Conservation (phyloP, 2,329 filamentous ascomycete species). For the Juglanconis juglandina region DNA sequence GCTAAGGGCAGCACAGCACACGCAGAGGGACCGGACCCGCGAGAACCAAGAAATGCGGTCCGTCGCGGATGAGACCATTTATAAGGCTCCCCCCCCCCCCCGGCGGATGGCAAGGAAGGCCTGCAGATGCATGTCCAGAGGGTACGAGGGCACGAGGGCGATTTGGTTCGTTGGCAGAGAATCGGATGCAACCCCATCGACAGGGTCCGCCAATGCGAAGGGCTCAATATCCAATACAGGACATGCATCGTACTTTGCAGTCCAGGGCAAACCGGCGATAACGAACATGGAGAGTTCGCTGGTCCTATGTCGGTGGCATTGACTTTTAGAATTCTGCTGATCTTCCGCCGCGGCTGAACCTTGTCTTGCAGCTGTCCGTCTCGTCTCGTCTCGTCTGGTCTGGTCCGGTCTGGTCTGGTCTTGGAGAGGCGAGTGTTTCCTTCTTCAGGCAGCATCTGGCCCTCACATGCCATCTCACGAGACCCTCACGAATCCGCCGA, state of each 20-base stretch:
- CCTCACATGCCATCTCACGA: too few species aligned
- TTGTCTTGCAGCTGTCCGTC: too few species aligned
- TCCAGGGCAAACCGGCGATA: too few species aligned
- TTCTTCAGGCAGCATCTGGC: too few species aligned
- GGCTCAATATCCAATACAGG: neutral
- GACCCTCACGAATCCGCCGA: too few species aligned
- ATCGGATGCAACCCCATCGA: conserved; percentile 2
- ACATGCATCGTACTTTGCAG: neutral
- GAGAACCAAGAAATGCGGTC: neutral
- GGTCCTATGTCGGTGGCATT: too few species aligned
- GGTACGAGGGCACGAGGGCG: conserved; percentile 1
- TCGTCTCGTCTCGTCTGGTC: too few species aligned
- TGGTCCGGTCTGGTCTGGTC: too few species aligned
- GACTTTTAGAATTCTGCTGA: too few species aligned
- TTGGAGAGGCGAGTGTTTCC: too few species aligned
- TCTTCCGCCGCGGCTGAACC: too few species aligned
- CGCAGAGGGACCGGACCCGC: neutral
- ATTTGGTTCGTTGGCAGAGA: conserved; percentile 8
- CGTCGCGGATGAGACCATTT: neutral
- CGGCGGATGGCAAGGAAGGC: neutral
- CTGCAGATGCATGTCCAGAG: neutral
- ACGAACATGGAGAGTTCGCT: too few species aligned
- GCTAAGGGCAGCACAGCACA: neutral
- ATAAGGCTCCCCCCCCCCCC: neutral
- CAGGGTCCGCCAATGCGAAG: conserved; percentile 1